phyloP scores from a whole-genome alignment of 1,284 basidiomycete species.

The Takashimella koratensis region DNA sequence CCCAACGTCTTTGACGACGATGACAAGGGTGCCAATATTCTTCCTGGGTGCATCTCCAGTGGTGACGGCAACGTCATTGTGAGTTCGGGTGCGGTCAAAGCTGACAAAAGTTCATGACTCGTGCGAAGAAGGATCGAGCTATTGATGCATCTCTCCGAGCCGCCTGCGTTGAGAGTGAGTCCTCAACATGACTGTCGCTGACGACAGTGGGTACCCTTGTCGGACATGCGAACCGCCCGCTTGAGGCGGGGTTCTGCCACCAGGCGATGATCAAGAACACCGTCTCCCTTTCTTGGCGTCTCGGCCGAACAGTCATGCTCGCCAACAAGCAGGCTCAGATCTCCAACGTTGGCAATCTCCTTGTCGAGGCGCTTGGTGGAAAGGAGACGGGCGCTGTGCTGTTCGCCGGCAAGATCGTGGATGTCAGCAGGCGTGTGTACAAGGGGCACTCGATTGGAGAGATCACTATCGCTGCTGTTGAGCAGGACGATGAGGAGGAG shows the following conservation, averaged over 20 bases:
- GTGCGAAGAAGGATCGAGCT: constrained; percentile 24
- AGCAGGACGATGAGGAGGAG: constrained; percentile 53
- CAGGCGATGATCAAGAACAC: constrained; percentile 48
- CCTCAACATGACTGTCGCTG: background rate
- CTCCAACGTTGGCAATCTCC: constrained; percentile 31
- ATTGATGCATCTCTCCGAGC: constrained; percentile 24
- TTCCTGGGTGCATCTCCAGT: constrained; percentile 25
- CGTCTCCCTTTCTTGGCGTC: constrained; percentile 57
- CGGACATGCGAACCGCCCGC: constrained; percentile 36
- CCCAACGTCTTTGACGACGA: constrained; percentile 29
- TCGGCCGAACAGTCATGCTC: constrained; percentile 54
- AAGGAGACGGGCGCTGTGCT: constrained; percentile 55
- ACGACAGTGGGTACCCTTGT: background rate
- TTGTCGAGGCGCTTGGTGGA: constrained; percentile 55
- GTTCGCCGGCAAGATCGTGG: constrained; percentile 57
- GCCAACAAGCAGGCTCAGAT: constrained; percentile 49
- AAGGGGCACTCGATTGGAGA: constrained; percentile 57
- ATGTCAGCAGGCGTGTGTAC: constrained; percentile 53
- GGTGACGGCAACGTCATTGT: constrained; percentile 27
- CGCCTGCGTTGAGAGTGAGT: constrained; percentile 25
- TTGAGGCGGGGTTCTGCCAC: constrained; percentile 13
- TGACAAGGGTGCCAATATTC: constrained; percentile 16
- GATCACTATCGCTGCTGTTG: constrained; percentile 53
- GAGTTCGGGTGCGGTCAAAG: too few relatives aligned
- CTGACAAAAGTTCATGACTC: constrained; percentile 20